phyloP scores from a whole-genome alignment of 257 asterid species.

The Lithospermum erythrorhizon region DNA sequence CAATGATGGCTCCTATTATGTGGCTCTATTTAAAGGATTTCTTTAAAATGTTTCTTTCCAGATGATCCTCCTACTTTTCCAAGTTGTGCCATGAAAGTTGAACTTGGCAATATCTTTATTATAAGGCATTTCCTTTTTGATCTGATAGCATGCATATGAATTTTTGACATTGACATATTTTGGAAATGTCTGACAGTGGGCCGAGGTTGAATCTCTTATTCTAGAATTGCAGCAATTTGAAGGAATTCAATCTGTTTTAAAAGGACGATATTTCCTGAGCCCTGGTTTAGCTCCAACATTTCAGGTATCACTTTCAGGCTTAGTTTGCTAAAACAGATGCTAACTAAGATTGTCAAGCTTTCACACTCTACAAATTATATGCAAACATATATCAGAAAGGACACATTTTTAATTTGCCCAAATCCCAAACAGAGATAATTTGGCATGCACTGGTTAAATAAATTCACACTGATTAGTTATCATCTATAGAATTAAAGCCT shows the following conservation, averaged over 20 bases:
- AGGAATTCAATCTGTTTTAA: slow-evolving; percentile 74
- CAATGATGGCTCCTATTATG: background rate
- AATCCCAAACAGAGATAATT: background rate
- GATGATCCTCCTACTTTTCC: background rate
- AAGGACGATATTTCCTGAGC: slow-evolving; percentile 77
- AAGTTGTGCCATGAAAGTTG: background rate
- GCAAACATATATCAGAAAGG: background rate
- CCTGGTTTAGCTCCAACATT: slow-evolving; percentile 96
- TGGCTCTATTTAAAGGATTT: background rate
- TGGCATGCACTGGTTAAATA: background rate
- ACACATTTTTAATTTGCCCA: too few relatives aligned
- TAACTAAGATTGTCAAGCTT: background rate
- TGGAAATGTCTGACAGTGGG: slow-evolving; percentile 41
- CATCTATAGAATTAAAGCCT: background rate
- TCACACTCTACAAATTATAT: background rate
- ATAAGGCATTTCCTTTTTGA: background rate
- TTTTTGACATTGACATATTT: background rate
- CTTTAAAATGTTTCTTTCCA: background rate
- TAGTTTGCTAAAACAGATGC: background rate
- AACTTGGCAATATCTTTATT: background rate
- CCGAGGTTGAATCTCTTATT: slow-evolving; percentile 73
- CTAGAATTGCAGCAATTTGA: slow-evolving; percentile 51
- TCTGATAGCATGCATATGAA: background rate
- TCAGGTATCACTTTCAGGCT: slow-evolving; percentile 42
- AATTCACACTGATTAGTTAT: background rate